Percentiles rank a stretch among this genome's conserved stretches.
Conservation (phyloP, 176 grass and related monocot species). For the Rhynchospora breviuscula region DNA sequence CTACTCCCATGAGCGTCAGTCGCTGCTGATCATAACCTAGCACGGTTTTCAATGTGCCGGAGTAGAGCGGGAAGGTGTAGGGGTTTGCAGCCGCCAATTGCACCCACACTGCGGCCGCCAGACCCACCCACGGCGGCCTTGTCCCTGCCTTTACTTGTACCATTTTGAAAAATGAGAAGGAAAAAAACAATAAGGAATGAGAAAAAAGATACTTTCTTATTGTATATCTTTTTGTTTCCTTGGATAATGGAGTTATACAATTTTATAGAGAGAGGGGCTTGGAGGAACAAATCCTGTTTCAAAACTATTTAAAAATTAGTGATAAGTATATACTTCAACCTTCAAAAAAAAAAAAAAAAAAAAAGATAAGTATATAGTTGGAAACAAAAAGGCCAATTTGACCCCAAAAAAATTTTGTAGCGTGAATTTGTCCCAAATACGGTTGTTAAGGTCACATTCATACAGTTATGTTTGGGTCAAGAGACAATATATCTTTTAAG, state of each 20-base stretch:
- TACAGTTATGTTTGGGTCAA: not conserved
- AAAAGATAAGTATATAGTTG: not conserved
- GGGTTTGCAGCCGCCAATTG: conserved; percentile 72
- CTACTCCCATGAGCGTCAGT: conserved; percentile 83
- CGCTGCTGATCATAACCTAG: conserved; percentile 62
- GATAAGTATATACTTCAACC: not conserved
- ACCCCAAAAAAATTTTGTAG: not conserved
- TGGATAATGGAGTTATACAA: no score
- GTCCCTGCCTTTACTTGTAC: conserved; percentile 50
- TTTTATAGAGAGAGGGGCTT: no score
- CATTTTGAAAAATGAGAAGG: conserved; percentile 11
- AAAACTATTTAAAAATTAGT: no score
- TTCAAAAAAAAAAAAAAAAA: not conserved
- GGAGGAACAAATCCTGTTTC: no score
- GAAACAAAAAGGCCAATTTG: not conserved
- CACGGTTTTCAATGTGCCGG: conserved; percentile 61
- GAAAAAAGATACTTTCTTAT: no score
- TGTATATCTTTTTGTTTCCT: no score
- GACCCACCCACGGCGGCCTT: conserved; percentile 84
- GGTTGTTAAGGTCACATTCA: not conserved
- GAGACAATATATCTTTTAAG: not conserved
- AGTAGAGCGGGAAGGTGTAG: conserved; percentile 90
- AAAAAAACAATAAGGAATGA: no score
- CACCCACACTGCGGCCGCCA: conserved; percentile 86
- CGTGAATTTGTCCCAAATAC: not conserved